Evolutionary conservation across 2,329 filamentous ascomycete species (phyloP).

Genomic region (Sclerotinia spermophila): DNA sequence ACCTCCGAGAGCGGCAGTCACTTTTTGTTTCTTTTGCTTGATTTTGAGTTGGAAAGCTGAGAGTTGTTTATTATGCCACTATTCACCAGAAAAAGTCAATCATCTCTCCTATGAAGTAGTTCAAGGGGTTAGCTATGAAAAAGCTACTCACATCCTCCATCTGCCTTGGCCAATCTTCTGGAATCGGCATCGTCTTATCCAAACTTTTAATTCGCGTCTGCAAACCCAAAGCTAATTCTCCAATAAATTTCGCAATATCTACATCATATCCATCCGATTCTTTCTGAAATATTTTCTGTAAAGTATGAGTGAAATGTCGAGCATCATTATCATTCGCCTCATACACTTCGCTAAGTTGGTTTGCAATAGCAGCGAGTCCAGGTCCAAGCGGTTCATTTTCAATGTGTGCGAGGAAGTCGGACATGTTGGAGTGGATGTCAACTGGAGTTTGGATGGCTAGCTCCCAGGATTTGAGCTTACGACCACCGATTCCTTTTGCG

Average conservation of each 20-base stretch:
- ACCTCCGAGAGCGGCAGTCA: not conserved
- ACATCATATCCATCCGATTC: not conserved
- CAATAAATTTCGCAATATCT: not conserved
- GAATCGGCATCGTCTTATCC: not conserved
- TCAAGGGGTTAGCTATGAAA: not conserved
- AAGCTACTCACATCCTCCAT: not conserved
- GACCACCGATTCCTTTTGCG: not conserved
- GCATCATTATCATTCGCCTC: not conserved
- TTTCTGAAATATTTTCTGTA: not conserved
- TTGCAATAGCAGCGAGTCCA: not conserved
- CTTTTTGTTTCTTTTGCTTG: not conserved
- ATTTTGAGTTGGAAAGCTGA: not conserved
- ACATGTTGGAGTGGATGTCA: not conserved
- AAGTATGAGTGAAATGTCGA: not conserved
- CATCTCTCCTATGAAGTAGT: fast-evolving
- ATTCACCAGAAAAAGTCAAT: not conserved
- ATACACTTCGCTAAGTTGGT: not conserved
- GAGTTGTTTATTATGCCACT: constrained; percentile 1
- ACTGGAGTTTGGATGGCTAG: not conserved
- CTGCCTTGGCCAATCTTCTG: not conserved
- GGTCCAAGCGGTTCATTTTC: not conserved
- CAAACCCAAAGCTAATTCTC: not conserved
- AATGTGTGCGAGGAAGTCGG: not conserved
- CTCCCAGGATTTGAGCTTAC: constrained; percentile 2
- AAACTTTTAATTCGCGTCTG: not conserved